Evolutionary conservation across 768 basidiomycete genomes (phyloP).

Genomic region (Lyophyllum semitale): DNA sequence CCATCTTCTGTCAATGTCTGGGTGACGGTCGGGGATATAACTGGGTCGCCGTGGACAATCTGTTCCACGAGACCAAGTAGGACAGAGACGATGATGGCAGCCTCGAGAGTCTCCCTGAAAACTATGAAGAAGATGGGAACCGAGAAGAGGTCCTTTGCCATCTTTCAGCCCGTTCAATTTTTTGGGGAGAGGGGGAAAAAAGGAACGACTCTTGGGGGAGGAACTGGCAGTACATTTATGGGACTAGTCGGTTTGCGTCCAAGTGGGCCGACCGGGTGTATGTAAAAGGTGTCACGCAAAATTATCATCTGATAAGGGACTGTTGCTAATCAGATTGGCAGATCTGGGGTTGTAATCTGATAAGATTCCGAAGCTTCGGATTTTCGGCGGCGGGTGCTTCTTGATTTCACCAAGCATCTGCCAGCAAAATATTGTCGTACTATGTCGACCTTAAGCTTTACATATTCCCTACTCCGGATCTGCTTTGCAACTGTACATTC

Average conservation of each 20-base stretch:
- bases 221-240: neutral
- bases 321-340: conserved; percentile 20
- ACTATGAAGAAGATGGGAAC: conserved; percentile 96
- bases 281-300: neutral
- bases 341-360: conserved; percentile 32
- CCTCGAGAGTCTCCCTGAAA: conserved; percentile 93
- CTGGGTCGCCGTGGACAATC: conserved; percentile 51
- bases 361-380: conserved; percentile 26
- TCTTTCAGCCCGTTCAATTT: conserved; percentile 27
- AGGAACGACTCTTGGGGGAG: conserved; percentile 1
- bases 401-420: neutral
- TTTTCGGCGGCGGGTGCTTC: neutral
- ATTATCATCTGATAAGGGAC: conserved; percentile 24
- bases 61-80: conserved; percentile 92
- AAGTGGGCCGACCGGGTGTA: neutral
- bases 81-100: conserved; percentile 89
- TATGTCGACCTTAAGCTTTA: too few relatives aligned
- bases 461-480: too few relatives aligned
- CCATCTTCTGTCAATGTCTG: conserved; percentile 18
- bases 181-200: conserved; percentile 10
- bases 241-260: neutral
- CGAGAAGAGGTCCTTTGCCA: conserved; percentile 80
- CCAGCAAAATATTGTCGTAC: too few relatives aligned
- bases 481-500: too few relatives aligned
- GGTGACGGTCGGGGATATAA: conserved; percentile 14